A percentile compares a stretch with the other conserved stretches of the same genome.
Evolutionary conservation across 2,329 filamentous ascomycete species (phyloP).

Genomic region (Colletotrichum truncatum): DNA sequence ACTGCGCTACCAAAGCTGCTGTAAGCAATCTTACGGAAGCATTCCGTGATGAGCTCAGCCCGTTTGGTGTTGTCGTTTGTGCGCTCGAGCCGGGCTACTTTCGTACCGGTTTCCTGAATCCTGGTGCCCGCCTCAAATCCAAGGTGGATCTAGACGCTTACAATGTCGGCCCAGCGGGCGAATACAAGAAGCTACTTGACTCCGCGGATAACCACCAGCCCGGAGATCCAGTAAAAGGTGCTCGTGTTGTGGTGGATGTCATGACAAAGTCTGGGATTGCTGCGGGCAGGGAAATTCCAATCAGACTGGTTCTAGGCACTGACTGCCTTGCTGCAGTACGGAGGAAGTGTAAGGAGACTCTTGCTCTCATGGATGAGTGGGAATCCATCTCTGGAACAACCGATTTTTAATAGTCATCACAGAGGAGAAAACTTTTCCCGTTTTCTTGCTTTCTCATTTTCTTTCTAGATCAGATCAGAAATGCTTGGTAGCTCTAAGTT

Average conservation of each 20-base stretch:
- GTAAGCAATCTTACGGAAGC: constrained; percentile 54
- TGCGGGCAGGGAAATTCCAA: constrained; percentile 57
- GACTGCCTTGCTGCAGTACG: constrained; percentile 55
- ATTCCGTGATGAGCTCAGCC: constrained; percentile 51
- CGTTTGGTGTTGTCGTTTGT: constrained; percentile 53
- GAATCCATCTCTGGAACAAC: constrained; percentile 51
- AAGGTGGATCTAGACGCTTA: constrained; percentile 43
- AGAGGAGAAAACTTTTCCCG: too few species aligned
- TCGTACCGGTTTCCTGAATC: constrained; percentile 57
- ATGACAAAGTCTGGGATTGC: constrained; percentile 59
- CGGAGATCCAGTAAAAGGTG: constrained; percentile 64
- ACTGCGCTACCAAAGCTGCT: constrained; percentile 56
- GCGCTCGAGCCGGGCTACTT: constrained; percentile 63
- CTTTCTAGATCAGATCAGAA: too few species aligned
- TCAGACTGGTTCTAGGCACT: constrained; percentile 62
- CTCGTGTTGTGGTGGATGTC: constrained; percentile 62
- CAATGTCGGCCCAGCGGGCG: constrained; percentile 39
- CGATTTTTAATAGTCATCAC: constrained; percentile 31
- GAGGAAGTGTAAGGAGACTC: constrained; percentile 51
- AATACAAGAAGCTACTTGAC: constrained; percentile 40
- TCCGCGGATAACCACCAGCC: constrained; percentile 57
- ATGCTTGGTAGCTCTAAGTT: too few species aligned
- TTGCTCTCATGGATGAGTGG: constrained; percentile 59
- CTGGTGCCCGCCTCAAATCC: constrained; percentile 37
- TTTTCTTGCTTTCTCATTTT: too few species aligned